Conservation (phyloP, 305 asterid genomes). For the Fraxinus velutina region DNA sequence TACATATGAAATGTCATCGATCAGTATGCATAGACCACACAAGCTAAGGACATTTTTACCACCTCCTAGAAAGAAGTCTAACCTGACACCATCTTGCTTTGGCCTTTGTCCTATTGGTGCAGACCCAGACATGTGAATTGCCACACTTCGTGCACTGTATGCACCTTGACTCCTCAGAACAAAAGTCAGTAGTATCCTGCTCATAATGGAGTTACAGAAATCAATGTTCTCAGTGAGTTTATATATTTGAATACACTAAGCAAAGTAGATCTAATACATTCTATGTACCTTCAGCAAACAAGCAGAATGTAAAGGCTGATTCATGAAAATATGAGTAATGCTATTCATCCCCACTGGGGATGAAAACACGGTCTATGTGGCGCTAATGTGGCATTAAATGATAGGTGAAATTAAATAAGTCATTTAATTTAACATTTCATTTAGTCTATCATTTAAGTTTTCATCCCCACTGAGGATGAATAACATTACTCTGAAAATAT, state of each 20-base stretch:
- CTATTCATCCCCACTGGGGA: no score
- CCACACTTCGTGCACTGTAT: conserved; percentile 99
- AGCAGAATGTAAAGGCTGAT: background rate
- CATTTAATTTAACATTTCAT: no score
- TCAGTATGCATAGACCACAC: conserved; percentile 21
- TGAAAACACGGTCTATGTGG: no score
- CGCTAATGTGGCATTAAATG: no score
- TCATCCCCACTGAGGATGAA: no score
- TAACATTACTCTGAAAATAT: background rate
- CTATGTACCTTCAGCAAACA: background rate
- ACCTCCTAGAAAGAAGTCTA: conserved; percentile 19
- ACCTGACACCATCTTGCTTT: conserved; percentile 99
- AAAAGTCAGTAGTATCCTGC: conserved; percentile 72
- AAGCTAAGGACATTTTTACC: background rate
- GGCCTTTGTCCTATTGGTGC: conserved; percentile 85
- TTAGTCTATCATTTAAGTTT: no score
- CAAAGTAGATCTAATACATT: conserved; percentile 1
- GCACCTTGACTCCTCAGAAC: conserved; percentile 90
- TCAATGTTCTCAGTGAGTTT: conserved; percentile 1
- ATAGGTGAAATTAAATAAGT: no score
- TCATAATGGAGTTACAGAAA: conserved; percentile 21
- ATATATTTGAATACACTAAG: conserved; percentile 4
- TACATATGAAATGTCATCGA: conserved; percentile 31
- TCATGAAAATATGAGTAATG: background rate
- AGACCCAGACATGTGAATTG: conserved; percentile 86